These are phyloP conservation scores for Penicillium sclerotiorum DNA, from an alignment of 2,329 filamentous ascomycete species.

Conservation along the genomic window DNA sequence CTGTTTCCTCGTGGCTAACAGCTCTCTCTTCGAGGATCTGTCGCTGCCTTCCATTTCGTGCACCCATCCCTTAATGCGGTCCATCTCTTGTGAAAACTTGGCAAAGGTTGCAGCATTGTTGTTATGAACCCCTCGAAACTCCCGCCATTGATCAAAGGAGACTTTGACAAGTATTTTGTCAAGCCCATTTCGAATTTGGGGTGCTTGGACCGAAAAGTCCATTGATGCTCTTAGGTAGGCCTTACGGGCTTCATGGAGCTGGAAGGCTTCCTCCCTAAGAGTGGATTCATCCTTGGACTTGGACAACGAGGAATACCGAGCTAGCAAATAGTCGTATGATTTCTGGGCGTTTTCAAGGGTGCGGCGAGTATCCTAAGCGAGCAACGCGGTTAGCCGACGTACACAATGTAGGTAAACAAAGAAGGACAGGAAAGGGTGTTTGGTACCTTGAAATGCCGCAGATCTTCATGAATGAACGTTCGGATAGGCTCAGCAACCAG, in stretches of 20 bases:
- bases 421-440: neutral
- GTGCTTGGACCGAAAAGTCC: slow-evolving; percentile 88
- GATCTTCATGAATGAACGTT: slow-evolving; percentile 73
- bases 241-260: slow-evolving; percentile 89
- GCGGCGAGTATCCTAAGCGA: slow-evolving; percentile 66
- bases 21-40: slow-evolving; percentile 76
- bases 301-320: slow-evolving; percentile 79
- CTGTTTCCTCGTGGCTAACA: slow-evolving; percentile 75
- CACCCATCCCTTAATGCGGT: slow-evolving; percentile 88
- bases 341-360: slow-evolving; percentile 79
- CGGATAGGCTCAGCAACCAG: slow-evolving; percentile 81
- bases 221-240: slow-evolving; percentile 88
- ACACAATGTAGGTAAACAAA: slow-evolving; percentile 6
- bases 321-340: slow-evolving; percentile 77
- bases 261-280: slow-evolving; percentile 91
- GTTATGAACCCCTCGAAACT: slow-evolving; percentile 75
- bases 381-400: slow-evolving; percentile 15
- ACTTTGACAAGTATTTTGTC: slow-evolving; percentile 85
- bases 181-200: slow-evolving; percentile 79
- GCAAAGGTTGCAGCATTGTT: slow-evolving; percentile 62
- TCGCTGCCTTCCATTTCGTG: slow-evolving; percentile 94
- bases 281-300: slow-evolving; percentile 94
- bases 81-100: slow-evolving; percentile 78
- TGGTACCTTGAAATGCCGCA: slow-evolving; percentile 75
- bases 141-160: slow-evolving; percentile 84